A percentile compares a stretch with the other conserved stretches of the same genome.
phyloP scores from a whole-genome alignment of 495 filamentous ascomycete species.

The Hypoxylon lienhwacheense region DNA sequence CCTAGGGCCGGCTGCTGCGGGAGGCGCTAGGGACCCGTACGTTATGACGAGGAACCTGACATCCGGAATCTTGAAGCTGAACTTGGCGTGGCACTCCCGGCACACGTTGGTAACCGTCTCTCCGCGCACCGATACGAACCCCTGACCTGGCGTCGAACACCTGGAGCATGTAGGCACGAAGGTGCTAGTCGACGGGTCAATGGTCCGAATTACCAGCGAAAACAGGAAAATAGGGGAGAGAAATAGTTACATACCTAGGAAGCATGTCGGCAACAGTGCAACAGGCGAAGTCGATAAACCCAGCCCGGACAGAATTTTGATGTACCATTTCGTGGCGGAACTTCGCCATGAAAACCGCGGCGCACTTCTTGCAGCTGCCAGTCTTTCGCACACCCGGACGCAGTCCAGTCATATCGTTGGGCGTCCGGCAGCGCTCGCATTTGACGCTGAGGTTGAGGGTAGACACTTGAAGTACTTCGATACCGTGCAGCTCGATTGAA shows the following conservation, averaged over 20 bases:
- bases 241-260: slow-evolving; percentile 65
- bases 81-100: slow-evolving; percentile 78
- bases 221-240: neutral
- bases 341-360: slow-evolving; percentile 63
- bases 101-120: slow-evolving; percentile 78
- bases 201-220: neutral
- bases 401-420: slow-evolving; percentile 70
- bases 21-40: slow-evolving; percentile 47
- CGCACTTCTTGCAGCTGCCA: slow-evolving; percentile 75
- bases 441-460: slow-evolving; percentile 73
- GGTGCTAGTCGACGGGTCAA: slow-evolving; percentile 50
- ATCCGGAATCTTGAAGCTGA: slow-evolving; percentile 80
- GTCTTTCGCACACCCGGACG: slow-evolving; percentile 48
- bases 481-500: slow-evolving; percentile 74
- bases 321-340: slow-evolving; percentile 80
- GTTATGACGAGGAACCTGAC: slow-evolving; percentile 78
- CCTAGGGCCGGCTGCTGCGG: slow-evolving; percentile 50
- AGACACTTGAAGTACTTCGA: slow-evolving; percentile 76
- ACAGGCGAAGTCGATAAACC: slow-evolving; percentile 79
- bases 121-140: slow-evolving; percentile 70
- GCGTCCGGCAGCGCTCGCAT: slow-evolving; percentile 81
- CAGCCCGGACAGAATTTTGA: slow-evolving; percentile 71
- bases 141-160: slow-evolving; percentile 73
- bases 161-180: slow-evolving; percentile 81
- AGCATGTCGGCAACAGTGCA: slow-evolving; percentile 80